A percentile compares a stretch with the other conserved stretches of the same genome.
These are phyloP conservation scores for Corylus avellana DNA, from an alignment of 306 rosid species.

Conservation along the genomic window DNA sequence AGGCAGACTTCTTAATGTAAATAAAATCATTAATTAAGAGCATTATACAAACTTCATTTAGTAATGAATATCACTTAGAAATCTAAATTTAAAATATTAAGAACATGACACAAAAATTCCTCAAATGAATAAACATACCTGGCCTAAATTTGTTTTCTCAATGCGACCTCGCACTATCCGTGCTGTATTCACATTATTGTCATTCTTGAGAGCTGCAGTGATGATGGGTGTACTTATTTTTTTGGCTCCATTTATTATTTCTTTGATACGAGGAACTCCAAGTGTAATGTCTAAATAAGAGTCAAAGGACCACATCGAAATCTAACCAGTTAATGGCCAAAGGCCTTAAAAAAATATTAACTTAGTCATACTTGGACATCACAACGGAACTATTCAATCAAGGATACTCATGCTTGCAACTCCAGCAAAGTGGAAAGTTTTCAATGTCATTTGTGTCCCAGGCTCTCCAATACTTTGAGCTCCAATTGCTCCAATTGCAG, in stretches of 20 bases:
- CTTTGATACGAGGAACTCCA: constrained; percentile 97
- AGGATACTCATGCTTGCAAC: constrained; percentile 99
- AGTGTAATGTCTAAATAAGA: constrained; percentile 70
- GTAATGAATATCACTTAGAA: background rate
- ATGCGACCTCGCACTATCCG: constrained; percentile 82
- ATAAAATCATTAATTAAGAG: background rate
- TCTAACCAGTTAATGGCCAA: constrained; percentile 25
- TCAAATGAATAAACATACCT: constrained; percentile 46
- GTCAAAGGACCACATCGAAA: constrained; percentile 49
- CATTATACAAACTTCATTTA: background rate
- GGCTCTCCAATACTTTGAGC: constrained; percentile 99
- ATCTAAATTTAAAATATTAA: background rate
- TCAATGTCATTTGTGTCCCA: constrained; percentile 96
- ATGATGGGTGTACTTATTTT: constrained; percentile 85
- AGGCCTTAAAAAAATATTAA: constrained; percentile 6
- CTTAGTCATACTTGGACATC: constrained; percentile 10
- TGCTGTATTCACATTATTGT: constrained; percentile 54
- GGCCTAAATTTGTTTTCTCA: constrained; percentile 86
- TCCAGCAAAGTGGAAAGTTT: constrained; percentile 98
- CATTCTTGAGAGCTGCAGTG: constrained; percentile 67
- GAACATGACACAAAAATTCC: background rate
- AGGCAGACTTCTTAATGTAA: background rate
- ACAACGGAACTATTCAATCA: constrained; percentile 26
- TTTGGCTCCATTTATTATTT: constrained; percentile 78
- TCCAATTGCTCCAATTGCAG: constrained; percentile 93